Evolutionary conservation across 2,329 filamentous ascomycete species (phyloP), one percentile per base, ranked within the genome.

Genomic region (Colletotrichum limetticola): DNA sequence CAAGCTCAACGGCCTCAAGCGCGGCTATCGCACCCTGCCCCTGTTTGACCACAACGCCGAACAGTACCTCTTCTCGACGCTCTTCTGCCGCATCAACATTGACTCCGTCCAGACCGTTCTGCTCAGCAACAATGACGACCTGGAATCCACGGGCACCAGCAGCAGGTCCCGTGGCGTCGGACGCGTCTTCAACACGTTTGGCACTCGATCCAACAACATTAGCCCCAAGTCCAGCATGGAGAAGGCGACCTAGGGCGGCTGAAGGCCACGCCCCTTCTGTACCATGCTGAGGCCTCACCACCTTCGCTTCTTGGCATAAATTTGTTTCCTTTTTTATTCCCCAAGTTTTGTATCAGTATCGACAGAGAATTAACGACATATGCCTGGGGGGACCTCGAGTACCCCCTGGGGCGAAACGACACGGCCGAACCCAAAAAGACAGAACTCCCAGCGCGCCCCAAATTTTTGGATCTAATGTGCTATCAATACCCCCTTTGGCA

Each of bases 21-120:
- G 97, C 82, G 97, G 97, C 32, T 98, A 97, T 82, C 95, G 96
- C 74, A 97, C 97, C 74, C 87, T 98, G 66, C 97, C 96, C 12
- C 88, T 99, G 19, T 93, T 95, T 81, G 95, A 98, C 83, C 89
- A 91, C 68, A 94, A 95, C 75, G 97, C 95, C 74, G 95, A 98
- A 78, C 94, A 95, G 78, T 98, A 97, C 81, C 88, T 98, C 56
- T 98, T 98, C 83, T 98, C 97, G 2, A 97, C 95, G 12, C 87
- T 99, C 19, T 98, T 98, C 82, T 98, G 95, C 85, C 92, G 92
- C 78, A 94, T 98, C 83, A 91, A 91, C 76, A 93, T 90, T 35
- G 86, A 89, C 52, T 85, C 87, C 16, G 84, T 89, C 49, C 89
- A 88, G 58, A 89, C 87, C 74, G 86, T 89, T 75, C 88, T 90